Evolutionary conservation across 2,329 filamentous ascomycete genomes (phyloP), one percentile per base, ranked within the genome.

Genomic region (Colletotrichum sp.): DNA sequence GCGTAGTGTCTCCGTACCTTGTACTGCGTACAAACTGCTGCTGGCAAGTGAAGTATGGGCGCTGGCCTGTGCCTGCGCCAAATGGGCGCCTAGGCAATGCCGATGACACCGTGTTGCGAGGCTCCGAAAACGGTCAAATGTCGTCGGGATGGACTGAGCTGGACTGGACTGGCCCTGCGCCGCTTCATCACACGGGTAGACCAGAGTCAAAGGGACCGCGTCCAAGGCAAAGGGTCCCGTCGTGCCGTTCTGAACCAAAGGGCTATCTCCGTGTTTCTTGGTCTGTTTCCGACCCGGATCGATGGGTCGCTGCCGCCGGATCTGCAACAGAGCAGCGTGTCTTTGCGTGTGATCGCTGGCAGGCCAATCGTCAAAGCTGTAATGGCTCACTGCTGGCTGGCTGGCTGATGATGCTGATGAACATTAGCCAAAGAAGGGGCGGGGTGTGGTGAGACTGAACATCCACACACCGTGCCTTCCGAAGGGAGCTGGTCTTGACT

Each of bases 91-190:
- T 44, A 63, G 60, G 24, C 62, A 71, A 75, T 71, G 66, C 52
- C 72, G 39, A 75, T 71, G 75, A 76, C 75, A 68, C 65, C 36
- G 66, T 32, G 52, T 52, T 67, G 72, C 60, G 32, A 76, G 66
- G 75, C 75, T 71, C 71, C 67, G 75, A 75, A 76, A 76, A 63
- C 75, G 75, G 75, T 62, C 32, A 44, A 48, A 34, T 30, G 30
- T 48, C 65, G 57, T 52, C 48, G 65, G 24, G 48, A 59, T 59
- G 32, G 72, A 63, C 30, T 60, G 60, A 8, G 62, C 72, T 68
- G 70, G 73, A 59, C 34, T 62, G 64, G 48, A 65, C 64, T 74
- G 59, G 57, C 28, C 64, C 59, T 55, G 63, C 68, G 72, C 67
- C 68, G 52, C 34, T 13, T 28, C 22, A 59, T 59, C 55, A 30